phyloP scores from a whole-genome alignment of 129 eudicot species.

The Erigeron canadensis region DNA sequence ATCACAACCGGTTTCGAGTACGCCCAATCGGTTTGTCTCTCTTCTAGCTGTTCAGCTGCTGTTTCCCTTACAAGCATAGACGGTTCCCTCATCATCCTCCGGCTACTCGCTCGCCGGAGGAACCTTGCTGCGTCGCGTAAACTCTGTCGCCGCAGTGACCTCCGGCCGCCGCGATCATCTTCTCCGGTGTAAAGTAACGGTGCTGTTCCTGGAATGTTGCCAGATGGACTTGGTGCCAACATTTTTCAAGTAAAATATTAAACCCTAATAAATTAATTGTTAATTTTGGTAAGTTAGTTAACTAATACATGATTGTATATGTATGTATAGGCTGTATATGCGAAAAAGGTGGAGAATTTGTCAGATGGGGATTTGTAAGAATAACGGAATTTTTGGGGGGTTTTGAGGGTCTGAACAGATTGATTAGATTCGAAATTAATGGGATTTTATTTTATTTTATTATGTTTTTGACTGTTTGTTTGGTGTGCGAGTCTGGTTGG shows the following conservation, averaged over 20 bases:
- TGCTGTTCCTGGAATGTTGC: conserved; percentile 27
- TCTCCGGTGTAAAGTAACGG: conserved; percentile 41
- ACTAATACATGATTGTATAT: too few relatives aligned
- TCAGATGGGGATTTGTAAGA: conserved; percentile 12
- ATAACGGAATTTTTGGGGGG: conserved; percentile 9
- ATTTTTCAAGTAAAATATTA: conserved; percentile 9
- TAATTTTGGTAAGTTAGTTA: too few relatives aligned
- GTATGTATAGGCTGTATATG: neutral
- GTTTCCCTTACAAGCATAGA: conserved; percentile 62
- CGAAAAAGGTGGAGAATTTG: conserved; percentile 14
- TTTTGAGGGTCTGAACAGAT: neutral
- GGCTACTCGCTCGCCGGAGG: conserved; percentile 54
- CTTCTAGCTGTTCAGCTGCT: conserved; percentile 63
- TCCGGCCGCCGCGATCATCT: conserved; percentile 26
- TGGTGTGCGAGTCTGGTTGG: neutral
- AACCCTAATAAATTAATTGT: conserved; percentile 21
- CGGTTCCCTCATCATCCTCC: conserved; percentile 47
- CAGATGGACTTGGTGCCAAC: conserved; percentile 35
- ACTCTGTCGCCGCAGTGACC: conserved; percentile 47
- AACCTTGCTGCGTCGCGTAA: conserved; percentile 55
- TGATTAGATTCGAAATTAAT: conserved; percentile 16
- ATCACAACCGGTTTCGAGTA: conserved; percentile 62
- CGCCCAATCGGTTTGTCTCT: conserved; percentile 65
- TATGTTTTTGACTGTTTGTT: conserved; percentile 11
- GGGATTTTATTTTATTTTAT: conserved; percentile 17